Evolutionary conservation across 1,284 basidiomycete species (phyloP), one percentile per base, ranked within the genome.

Genomic region (Cerrena zonata): DNA sequence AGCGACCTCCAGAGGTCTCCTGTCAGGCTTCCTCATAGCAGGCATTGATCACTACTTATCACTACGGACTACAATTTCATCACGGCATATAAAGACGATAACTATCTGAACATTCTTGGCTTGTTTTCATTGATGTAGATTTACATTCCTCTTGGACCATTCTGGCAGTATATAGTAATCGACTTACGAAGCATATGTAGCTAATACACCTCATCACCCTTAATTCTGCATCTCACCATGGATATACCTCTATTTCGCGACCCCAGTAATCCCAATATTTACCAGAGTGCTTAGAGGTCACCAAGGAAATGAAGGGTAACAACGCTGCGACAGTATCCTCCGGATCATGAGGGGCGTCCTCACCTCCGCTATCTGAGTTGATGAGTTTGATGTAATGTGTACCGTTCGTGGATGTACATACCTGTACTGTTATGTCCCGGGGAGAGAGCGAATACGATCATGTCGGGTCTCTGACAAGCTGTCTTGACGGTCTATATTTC

Each of bases 401-500:
- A n/a, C n/a, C n/a, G n/a, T n/a, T n/a, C n/a, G n/a, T n/a, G n/a
- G n/a, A n/a, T n/a, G n/a, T n/a, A 49, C 57, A 40, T 40, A 66
- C 65, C 61, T 15, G 63, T 70, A 58, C 64, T 69, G 15, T 66
- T 61, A 59, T 61, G 66, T 1, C 60, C 65, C 7, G 65, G 63
- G 47, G 65, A 63, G 3, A 67, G 25, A 3, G 57, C 46, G 22
- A 65, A 50, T 0, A 55, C 49, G 1, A 59, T 62, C 37, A 65
- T 48, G 41, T 67, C 57, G 1, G 58, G 58, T 18, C 53, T 52
- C 24, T 60, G 57, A 26, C 47, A 53, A 15, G 57, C 60, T 53
- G 67, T 66, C 52, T 71, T 70, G 51, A 64, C 64, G 27, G 61
- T 66, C 63, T 67, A 41, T n/a, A n/a, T n/a, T n/a, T n/a, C n/a